Base-by-base conservation (phyloP, 2,329 filamentous ascomycete species). In the Ceratocystis alfenasii region DNA sequence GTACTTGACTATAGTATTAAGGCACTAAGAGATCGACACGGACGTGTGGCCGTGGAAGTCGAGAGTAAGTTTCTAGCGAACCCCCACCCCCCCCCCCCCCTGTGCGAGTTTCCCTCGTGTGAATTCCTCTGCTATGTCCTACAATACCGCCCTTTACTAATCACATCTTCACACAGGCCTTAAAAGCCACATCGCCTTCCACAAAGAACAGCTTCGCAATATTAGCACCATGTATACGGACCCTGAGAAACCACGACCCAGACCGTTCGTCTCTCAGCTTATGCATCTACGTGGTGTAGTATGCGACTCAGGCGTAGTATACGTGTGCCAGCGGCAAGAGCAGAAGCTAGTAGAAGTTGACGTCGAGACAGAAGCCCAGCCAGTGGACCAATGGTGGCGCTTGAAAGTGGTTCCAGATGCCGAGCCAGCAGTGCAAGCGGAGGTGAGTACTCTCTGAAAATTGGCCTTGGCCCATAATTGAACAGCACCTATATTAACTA, bases 361-460 rank as follows among this genome's bases (percentile, higher is more conserved):
- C 0, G 76, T 74, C 41, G 67, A 69, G 3, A 36, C 64, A 3
- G 30, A 30, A 8, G 63, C 73, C 2, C 69, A 70, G 25, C 67
- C 71, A 3, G 69, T 68, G 17, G 80, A 83, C 64, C 81, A 83
- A 70, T 84, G 82, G 82, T 84, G 82, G 82, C 78, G 78, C 69
- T 73, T 84, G 59, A 74, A 77, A 45, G 81, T 78, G 68, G 71
- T 72, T 25, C 71, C 74, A 12, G 70, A 73, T 17, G 76, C 76
- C 10, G 70, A 74, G 5, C 73, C 75, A 61, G 78, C 80, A n/a
- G 74, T 80, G 33, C 77, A 75, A 69, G 74, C 78, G 17, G 79
- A 83, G 77, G 81, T 83, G 75, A 63, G 75, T 59, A 3, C 4
- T n/a, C 36, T 50, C 17, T 10, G 46, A 22, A 20, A 15, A 25